Evolutionary conservation across 768 basidiomycete genomes (phyloP).

Genomic region (Amanita subjunquillea): DNA sequence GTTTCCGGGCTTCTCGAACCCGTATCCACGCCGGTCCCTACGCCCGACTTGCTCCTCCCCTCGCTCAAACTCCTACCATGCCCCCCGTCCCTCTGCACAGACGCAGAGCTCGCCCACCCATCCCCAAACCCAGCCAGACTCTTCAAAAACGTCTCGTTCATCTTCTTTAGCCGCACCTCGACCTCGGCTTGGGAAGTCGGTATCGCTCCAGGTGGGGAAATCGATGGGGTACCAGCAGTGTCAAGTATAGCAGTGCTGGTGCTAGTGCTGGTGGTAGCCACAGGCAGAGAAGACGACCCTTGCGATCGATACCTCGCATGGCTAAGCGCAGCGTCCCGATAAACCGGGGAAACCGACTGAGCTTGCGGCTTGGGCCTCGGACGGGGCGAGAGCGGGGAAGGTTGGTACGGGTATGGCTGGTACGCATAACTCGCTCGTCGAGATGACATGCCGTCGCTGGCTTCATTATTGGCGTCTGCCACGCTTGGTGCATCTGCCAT

Average conservation of each 20-base stretch:
- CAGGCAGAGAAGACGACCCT: not conserved
- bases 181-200: constrained; percentile 59
- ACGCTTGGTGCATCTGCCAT: too few relatives aligned
- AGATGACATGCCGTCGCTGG: not conserved
- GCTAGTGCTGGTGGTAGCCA: not conserved
- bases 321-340: not conserved
- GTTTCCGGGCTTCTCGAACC: constrained; percentile 10
- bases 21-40: constrained; percentile 2
- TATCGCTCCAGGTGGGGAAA: constrained; percentile 31
- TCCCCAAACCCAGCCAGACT: constrained; percentile 52
- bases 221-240: not conserved
- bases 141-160: constrained; percentile 60
- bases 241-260: not conserved
- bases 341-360: not conserved
- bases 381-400: constrained; percentile 1
- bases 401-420: not conserved
- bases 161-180: constrained; percentile 48
- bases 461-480: not conserved
- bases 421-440: not conserved
- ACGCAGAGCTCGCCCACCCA: constrained; percentile 1
- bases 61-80: constrained; percentile 10
- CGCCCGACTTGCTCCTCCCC: constrained; percentile 10
- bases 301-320: not conserved
- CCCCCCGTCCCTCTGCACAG: constrained; percentile 2
- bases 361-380: not conserved